These are phyloP conservation scores for Calocera cornea DNA, from an alignment of 768 basidiomycete species.

Conservation along the genomic window DNA sequence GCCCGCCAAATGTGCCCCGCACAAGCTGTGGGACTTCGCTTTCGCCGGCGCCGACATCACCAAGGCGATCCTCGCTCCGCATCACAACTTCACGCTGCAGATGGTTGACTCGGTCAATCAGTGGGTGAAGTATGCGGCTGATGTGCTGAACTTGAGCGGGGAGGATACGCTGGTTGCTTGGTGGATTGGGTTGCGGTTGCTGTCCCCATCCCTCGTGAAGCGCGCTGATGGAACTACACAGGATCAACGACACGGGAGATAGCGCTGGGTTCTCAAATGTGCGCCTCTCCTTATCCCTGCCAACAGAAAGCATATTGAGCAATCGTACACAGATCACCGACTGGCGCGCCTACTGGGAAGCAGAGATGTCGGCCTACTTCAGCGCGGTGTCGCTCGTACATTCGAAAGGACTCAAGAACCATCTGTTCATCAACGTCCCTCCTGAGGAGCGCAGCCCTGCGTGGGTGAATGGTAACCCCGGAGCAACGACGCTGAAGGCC, in stretches of 20 bases:
- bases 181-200: constrained; percentile 35
- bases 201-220: neutral
- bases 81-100: constrained; percentile 35
- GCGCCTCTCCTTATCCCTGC: neutral
- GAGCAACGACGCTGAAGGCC: constrained; percentile 27
- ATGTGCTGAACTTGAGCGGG: constrained; percentile 33
- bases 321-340: constrained; percentile 30
- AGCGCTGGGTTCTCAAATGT: constrained; percentile 28
- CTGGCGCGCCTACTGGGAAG: constrained; percentile 38
- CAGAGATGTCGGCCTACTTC: constrained; percentile 39
- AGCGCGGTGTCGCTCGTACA: constrained; percentile 24
- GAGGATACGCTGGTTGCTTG: constrained; percentile 36
- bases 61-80: constrained; percentile 31
- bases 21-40: constrained; percentile 43
- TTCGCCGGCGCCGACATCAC: constrained; percentile 40
- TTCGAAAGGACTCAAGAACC: constrained; percentile 22
- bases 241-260: constrained; percentile 44
- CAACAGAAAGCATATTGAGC: neutral
- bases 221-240: neutral
- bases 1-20: constrained; percentile 30
- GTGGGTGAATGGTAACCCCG: constrained; percentile 16
- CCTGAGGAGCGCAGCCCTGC: constrained; percentile 39
- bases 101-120: constrained; percentile 39
- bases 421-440: constrained; percentile 46
- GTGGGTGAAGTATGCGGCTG: constrained; percentile 34